Conservation (phyloP, 2,329 filamentous ascomycete genomes). For the Berkeleyomyces rouxiae region DNA sequence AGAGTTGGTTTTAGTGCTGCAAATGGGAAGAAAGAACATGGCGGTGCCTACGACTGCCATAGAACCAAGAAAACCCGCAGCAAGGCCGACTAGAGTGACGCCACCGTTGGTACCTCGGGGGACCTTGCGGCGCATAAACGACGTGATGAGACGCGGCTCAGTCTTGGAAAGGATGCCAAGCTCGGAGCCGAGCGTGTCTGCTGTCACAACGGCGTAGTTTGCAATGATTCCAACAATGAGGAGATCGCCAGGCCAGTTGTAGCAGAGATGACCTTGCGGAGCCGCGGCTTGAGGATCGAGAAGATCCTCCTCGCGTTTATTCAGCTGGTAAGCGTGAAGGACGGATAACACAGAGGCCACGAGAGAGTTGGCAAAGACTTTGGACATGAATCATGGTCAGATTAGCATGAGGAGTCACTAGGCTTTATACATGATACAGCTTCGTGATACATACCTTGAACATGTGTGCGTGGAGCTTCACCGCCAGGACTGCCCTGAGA, state of each 20-base stretch:
- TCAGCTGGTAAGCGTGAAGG: conserved; percentile 44
- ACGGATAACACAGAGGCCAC: conserved; percentile 51
- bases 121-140: conserved; percentile 55
- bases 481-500: conserved; percentile 57
- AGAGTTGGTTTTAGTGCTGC: conserved; percentile 30
- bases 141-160: conserved; percentile 72
- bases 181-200: conserved; percentile 91
- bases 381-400: background rate
- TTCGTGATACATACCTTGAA: conserved; percentile 42
- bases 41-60: conserved; percentile 51
- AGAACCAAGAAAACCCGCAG: conserved; percentile 58
- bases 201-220: conserved; percentile 81
- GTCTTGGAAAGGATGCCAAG: conserved; percentile 72
- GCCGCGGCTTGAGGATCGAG: conserved; percentile 19
- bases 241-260: conserved; percentile 43
- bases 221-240: conserved; percentile 50
- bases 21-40: conserved; percentile 53
- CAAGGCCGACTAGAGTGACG: conserved; percentile 58
- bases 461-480: conserved; percentile 66
- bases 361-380: conserved; percentile 71
- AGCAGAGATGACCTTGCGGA: conserved; percentile 34
- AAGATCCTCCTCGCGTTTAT: conserved; percentile 28
- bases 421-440: conserved; percentile 13
- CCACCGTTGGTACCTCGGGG: conserved; percentile 89
- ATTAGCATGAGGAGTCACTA: background rate